Evolutionary conservation across 257 asterid genomes (phyloP), one percentile per base, ranked within the genome.

Genomic region (Thymus mandschuricus): DNA sequence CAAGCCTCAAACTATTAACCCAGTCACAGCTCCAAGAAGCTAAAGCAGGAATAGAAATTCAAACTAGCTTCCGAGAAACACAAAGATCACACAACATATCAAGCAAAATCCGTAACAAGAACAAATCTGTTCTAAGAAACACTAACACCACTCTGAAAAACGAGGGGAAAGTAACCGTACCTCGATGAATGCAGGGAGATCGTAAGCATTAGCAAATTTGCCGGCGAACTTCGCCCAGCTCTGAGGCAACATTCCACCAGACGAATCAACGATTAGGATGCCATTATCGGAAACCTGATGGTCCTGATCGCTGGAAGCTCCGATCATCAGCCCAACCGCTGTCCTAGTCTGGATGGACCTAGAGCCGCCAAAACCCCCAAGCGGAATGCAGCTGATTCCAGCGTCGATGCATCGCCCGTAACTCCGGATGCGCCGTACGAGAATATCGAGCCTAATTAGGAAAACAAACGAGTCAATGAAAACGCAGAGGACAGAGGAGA

Each of bases 231-330:
- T 95, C 68, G 91, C 99, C 99, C 97, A 94, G 28, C 69, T 73
- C 82, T 91, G 99, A 78, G 97, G 84, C 75, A 94, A 85, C 96
- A 94, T 89, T 71, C 95, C 97, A 13, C 99, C 97, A 35, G 85
- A 78, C 4, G 95, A 87, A 34, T 94, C 97, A 28, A 96, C 95
- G 13, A 94, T 81, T 80, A 91, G 91, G 79, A 91, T 79, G 15
- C 99, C 99, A 75, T 91, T 91, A 72, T 89, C 97, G 0, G 89
- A 83, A 8, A 85, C 82, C 70, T 80, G 35, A 54, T 94, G 87
- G 83, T 91, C 82, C 70, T 80, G 35, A 54, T 94, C 89, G 83
- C 91, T 96, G 27, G 98, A 94, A 29, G 98, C 98, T 2, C 96
- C 89, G 81, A 94, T 89, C 98, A 91, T 91, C 51, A 94, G 73